Base-by-base conservation (phyloP, 805 yeast genomes). In the Wickerhamomyces queroliae region DNA sequence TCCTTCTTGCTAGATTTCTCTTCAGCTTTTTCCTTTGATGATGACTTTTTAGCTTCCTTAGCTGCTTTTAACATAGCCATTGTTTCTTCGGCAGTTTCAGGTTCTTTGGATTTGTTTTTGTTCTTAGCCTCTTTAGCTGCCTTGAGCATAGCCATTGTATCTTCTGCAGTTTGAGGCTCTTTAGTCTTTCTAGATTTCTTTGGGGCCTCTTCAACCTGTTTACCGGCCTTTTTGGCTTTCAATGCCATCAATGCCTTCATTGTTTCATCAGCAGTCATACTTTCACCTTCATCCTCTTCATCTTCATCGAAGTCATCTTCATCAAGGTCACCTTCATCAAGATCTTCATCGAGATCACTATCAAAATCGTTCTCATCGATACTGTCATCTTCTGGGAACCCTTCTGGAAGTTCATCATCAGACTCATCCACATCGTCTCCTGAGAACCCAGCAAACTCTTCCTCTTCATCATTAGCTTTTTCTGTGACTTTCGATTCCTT, bases 121-220 rank as follows among this genome's bases (percentile, higher is more conserved):
- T 26, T 52, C 59, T 35, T 47, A 41, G 29, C 44, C 33, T 37
- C 40, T 39, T 44, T 47, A 38, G 25, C 37, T 36, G 48, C 66
- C 63, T 48, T 69, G 61, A 39, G 69, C 64, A 52, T 66, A 35
- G 58, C 69, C 41, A 70, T 64, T 11, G 73, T 74, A 18, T 64
- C 67, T 35, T 68, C 71, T 35, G 63, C 72, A 18, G 62, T 52
- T 30, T 18, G 22, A 11, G 33, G 23, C 15, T 30, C 33, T 34
- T 46, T 39, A 43, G 59, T 40, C 30, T 56, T 39, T 27, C 64
- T 63, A 16, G 46, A 46, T 12, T 53, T 54, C 22, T 51, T 51
- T 2, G 50, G 41, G 5, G 61, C 37, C 44, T 43, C 30, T 9
- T 8, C 31, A 28, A 13, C 15, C 11, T 19, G 10, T 26, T 39